phyloP scores from a whole-genome alignment of 306 rosid species.

The Lotus japonicus region DNA sequence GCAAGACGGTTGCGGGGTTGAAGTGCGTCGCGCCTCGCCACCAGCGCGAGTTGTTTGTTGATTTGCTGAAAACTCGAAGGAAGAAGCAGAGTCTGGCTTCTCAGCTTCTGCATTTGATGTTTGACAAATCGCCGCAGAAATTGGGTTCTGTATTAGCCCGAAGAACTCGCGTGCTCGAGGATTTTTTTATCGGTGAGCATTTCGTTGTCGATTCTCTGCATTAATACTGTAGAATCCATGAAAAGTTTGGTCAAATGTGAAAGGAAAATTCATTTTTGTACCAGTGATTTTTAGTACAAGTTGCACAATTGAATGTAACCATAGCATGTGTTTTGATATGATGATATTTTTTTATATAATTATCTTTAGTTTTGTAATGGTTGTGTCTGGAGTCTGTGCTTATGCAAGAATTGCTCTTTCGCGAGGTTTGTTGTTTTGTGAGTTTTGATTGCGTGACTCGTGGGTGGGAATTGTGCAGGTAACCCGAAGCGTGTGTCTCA shows the following conservation, averaged over 20 bases:
- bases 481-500: slow-evolving; percentile 50
- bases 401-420: background rate
- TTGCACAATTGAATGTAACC: too few relatives aligned
- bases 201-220: too few relatives aligned
- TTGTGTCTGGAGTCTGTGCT: background rate
- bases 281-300: too few relatives aligned
- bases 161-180: slow-evolving; percentile 43
- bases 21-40: slow-evolving; percentile 32
- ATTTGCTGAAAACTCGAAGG: slow-evolving; percentile 35
- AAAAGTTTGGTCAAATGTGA: too few relatives aligned
- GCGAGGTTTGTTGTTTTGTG: background rate
- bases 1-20: slow-evolving; percentile 51
- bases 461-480: slow-evolving; percentile 45
- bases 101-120: slow-evolving; percentile 63
- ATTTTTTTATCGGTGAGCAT: slow-evolving; percentile 50
- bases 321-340: too few relatives aligned
- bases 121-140: slow-evolving; percentile 48
- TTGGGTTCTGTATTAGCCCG: slow-evolving; percentile 52
- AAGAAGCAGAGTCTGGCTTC: slow-evolving; percentile 45
- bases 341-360: too few relatives aligned
- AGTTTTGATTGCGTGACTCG: slow-evolving; percentile 27
- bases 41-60: slow-evolving; percentile 48
- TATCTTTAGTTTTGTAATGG: too few relatives aligned
- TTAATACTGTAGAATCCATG: too few relatives aligned
- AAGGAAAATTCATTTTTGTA: too few relatives aligned